phyloP scores from a whole-genome alignment of 257 asterid species.

The Gentiana straminea region DNA sequence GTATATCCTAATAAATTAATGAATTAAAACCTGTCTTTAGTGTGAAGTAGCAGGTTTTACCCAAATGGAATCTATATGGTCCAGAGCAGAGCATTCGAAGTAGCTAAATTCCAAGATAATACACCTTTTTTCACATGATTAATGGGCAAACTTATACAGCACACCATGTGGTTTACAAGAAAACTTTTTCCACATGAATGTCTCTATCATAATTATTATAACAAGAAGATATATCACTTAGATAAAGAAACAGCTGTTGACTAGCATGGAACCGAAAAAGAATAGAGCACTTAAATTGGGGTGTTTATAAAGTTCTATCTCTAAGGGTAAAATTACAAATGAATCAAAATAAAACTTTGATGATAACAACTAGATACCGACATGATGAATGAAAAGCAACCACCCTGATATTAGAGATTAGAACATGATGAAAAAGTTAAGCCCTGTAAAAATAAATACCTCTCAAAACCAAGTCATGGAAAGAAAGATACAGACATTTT shows the following conservation, averaged over 20 bases:
- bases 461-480: no score
- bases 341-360: no score
- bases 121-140: background rate
- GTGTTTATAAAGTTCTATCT: no score
- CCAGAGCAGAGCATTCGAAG: background rate
- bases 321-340: no score
- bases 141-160: background rate
- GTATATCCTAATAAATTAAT: no score
- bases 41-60: no score
- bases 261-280: background rate
- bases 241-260: background rate
- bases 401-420: background rate
- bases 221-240: background rate
- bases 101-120: background rate
- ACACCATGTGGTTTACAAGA: background rate
- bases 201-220: background rate
- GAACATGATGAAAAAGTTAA: no score
- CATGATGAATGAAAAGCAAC: no score
- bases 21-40: no score
- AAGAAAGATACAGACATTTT: no score
- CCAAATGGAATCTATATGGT: background rate
- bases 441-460: no score
- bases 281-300: background rate
- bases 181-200: background rate
- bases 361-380: no score